Evolutionary conservation across 768 basidiomycete species (phyloP), one percentile per base, ranked within the genome.

Genomic region (Cyclocybe cylindracea): DNA sequence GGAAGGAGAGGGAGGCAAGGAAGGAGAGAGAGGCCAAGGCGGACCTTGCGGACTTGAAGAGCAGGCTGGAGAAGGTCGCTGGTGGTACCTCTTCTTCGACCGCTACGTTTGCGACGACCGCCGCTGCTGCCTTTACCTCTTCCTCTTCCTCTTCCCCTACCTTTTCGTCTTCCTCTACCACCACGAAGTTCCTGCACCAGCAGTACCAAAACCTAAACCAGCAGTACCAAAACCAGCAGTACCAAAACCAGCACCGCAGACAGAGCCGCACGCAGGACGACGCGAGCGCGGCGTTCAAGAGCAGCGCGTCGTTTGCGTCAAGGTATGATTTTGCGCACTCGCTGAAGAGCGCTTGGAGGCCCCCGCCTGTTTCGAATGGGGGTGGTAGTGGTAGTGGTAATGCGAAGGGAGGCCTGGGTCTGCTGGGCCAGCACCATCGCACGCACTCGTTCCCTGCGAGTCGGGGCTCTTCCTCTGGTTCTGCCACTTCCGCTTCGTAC

Each of bases 61-160:
- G 67, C 57, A 84, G 82, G 63, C 73, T 94, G 46, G 86, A 91
- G 67, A 77, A 82, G 55, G 82, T 91, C 48, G 82, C 73, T n/a
- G n/a, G n/a, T n/a, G n/a, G n/a, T n/a, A n/a, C 5, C 70, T 70
- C 53, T 64, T 61, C 44, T 64, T 66, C 39, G 67, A 68, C 42
- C 54, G 61, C 61, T 41, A 46, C 59, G 32, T 59, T 59, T 29
- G n/a, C n/a, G n/a, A n/a, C n/a, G n/a, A n/a, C n/a, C n/a, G n/a
- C n/a, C n/a, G n/a, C n/a, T n/a, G n/a, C n/a, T n/a, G n/a, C n/a
- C n/a, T n/a, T n/a, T n/a, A n/a, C n/a, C n/a, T n/a, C n/a, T n/a
- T n/a, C n/a, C n/a, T n/a, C n/a, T n/a, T n/a, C n/a, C n/a, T n/a
- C n/a, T n/a, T n/a, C n/a, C n/a, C n/a, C n/a, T n/a, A n/a, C n/a